Base-by-base conservation (phyloP, 2,329 filamentous ascomycete species). In the Epichloe sibirici region DNA sequence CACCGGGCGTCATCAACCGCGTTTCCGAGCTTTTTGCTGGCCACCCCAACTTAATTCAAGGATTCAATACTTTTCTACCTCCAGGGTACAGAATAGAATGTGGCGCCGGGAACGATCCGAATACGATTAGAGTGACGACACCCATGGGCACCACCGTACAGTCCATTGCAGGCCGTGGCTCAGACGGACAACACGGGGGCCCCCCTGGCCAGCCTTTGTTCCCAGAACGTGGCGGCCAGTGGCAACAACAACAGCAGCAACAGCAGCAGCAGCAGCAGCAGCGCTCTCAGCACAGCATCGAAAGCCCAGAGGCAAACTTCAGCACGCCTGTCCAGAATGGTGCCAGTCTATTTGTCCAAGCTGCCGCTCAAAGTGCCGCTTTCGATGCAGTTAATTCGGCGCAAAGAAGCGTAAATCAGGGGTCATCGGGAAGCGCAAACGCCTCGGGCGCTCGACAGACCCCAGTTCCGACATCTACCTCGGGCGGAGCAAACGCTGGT, bases 11-110 rank as follows among this genome's bases (percentile, higher is more conserved):
- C 3, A 98, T 98, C 60, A 94, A 95, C 62, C 84, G 93, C 48
- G 93, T 98, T 31, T 97, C 93, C 2, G 89, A 90, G 50, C 80
- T 98, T 1, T 98, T 98, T 65, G 90, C 91, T 23, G 93, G 93
- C 3, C 91, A 98, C 62, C 93, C 93, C 3, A 93, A 88, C 64
- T 77, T 95, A 28, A 97, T 98, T 48, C 91, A 97, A 68, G 93
- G 93, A 0, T 98, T 98, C 68, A 98, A 98, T 65, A 98, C 93
- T 0, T 98, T 98, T 66, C 74, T 98, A 8, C 93, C 93, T 3
- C 90, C 90, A 0, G 90, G 93, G 2, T 98, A 98, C 66, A 81
- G 93, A 54, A 98, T 98, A 55, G 93, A 98, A 66, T 98, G 93
- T 63, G 91, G 91, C 34, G 85, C 88, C 15, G 89, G 89, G 37